A percentile compares a stretch with the other conserved stretches of the same genome.
phyloP scores from a whole-genome alignment of 148 eudicot genomes.

The Amaranthus palmeri region DNA sequence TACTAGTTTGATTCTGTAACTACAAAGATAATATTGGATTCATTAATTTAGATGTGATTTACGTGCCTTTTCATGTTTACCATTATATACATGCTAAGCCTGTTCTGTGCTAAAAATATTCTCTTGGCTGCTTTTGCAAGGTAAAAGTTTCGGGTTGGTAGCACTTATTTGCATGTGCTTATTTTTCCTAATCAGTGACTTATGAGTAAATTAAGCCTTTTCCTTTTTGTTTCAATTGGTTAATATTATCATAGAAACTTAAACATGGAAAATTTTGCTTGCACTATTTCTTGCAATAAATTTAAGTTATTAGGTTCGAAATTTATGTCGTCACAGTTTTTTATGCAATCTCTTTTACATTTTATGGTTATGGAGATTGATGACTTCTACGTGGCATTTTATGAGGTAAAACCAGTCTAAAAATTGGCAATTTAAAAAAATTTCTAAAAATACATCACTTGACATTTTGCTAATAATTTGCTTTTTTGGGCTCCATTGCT shows the following conservation, averaged over 20 bases:
- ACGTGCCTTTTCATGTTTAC: neutral
- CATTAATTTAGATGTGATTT: neutral
- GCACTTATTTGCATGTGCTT: neutral
- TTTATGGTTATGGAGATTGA: neutral
- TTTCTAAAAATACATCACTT: neutral
- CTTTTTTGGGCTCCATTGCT: neutral
- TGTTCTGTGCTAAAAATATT: neutral
- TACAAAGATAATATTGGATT: neutral
- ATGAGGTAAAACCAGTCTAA: neutral
- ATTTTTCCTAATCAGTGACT: neutral
- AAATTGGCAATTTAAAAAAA: neutral
- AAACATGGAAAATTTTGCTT: neutral
- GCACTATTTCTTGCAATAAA: neutral
- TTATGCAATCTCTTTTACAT: neutral
- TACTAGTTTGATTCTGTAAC: neutral
- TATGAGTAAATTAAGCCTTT: neutral
- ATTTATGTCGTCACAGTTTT: neutral
- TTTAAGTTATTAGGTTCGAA: neutral
- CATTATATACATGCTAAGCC: neutral
- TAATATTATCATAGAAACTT: neutral
- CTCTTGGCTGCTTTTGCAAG: neutral
- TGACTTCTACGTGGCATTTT: neutral
- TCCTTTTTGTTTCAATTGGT: neutral
- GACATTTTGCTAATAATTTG: neutral
- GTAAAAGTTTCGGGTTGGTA: neutral